Conservation (phyloP, 108 stramenopile genomes). For the Stephanodiscus minutulus region DNA sequence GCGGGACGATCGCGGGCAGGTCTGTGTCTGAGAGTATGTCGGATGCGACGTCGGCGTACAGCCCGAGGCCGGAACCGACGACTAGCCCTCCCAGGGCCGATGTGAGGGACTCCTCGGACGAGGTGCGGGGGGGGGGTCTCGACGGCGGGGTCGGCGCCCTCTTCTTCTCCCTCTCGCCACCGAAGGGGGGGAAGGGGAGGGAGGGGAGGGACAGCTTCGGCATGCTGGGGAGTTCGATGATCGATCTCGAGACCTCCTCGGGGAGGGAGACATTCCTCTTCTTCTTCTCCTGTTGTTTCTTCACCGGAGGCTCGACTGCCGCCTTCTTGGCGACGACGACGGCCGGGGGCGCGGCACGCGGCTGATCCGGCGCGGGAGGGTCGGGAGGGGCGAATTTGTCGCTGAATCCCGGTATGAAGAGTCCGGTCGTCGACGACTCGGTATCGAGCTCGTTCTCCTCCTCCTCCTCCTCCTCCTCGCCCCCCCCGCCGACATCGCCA, state of each 20-base stretch:
- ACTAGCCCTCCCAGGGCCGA: conserved; percentile 53
- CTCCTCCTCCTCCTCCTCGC: conserved; percentile 11
- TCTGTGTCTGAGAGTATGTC: conserved; percentile 31
- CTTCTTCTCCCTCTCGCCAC: conserved; percentile 1
- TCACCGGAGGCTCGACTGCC: too few relatives aligned
- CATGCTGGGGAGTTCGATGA: conserved; percentile 3
- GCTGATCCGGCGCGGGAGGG: too few relatives aligned
- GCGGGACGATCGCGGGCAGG: conserved; percentile 50
- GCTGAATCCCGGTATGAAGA: conserved; percentile 46
- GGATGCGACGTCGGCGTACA: conserved; percentile 32
- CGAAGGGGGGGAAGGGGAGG: not conserved
- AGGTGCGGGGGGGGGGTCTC: conserved; percentile 1
- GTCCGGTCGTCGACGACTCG: conserved; percentile 33
- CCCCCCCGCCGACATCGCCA: not conserved
- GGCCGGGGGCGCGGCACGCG: not conserved
- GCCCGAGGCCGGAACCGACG: conserved; percentile 35
- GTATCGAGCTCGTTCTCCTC: conserved; percentile 19
- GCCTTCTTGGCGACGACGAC: not conserved
- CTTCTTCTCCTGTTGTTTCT: not conserved
- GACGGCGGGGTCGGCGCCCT: conserved; percentile 17
- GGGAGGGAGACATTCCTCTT: not conserved
- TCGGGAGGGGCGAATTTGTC: conserved; percentile 34
- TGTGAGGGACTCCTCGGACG: conserved; percentile 35
- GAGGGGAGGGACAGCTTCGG: conserved; percentile 6
- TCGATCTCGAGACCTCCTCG: conserved; percentile 8